Conservation (phyloP, 2,329 filamentous ascomycete species). For the Penicillium sp. region DNA sequence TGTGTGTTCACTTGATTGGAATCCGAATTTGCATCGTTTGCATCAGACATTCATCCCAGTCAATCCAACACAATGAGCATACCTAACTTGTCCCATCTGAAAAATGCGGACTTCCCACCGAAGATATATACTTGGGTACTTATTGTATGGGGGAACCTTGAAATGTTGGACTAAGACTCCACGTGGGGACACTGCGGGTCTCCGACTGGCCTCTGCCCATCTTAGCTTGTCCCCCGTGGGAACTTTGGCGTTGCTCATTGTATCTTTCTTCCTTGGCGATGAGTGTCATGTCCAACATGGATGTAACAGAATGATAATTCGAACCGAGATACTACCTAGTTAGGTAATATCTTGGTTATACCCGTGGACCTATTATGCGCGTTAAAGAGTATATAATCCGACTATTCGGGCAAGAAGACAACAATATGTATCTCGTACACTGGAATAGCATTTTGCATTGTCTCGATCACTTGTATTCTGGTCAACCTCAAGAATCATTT, state of each 20-base stretch:
- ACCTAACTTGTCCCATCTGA: not conserved
- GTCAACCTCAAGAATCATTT: not conserved
- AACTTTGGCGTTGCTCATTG: not conserved
- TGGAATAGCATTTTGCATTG: not conserved
- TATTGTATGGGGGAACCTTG: too few species aligned
- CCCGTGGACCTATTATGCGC: not conserved
- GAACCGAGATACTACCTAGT: not conserved
- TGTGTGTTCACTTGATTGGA: not conserved
- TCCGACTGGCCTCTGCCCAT: slow-evolving; percentile 1
- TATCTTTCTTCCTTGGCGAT: not conserved
- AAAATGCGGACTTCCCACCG: slow-evolving; percentile 16
- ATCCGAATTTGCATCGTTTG: not conserved
- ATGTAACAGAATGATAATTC: not conserved
- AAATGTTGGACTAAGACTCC: not conserved
- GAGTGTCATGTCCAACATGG: not conserved
- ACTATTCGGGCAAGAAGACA: not conserved
- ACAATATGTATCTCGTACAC: too few species aligned
- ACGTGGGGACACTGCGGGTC: slow-evolving; percentile 11
- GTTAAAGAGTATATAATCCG: not conserved
- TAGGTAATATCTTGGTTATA: not conserved
- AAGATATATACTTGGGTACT: not conserved
- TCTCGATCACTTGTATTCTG: not conserved
- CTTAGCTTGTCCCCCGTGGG: not conserved
- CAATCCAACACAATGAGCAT: not conserved
- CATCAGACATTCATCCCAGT: not conserved